Conservation (phyloP, 331 rosid genomes). For the Arachis monticola region DNA sequence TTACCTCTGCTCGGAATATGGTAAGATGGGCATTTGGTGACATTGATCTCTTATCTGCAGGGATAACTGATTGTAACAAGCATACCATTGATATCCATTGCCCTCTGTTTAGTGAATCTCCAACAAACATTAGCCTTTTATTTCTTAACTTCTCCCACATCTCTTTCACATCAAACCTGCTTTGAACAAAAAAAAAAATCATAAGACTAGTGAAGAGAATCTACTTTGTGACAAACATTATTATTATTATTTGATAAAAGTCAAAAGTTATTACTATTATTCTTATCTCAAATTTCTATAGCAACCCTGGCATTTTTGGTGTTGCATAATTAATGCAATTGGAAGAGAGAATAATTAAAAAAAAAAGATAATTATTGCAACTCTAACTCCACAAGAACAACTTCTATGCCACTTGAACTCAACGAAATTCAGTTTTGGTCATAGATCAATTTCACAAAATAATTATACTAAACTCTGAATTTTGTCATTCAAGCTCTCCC, state of each 20-base stretch:
- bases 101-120: constrained; percentile 95
- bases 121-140: constrained; percentile 96
- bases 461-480: constrained; percentile 1
- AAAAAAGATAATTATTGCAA: not conserved
- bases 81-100: constrained; percentile 98
- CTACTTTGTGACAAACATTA: not conserved
- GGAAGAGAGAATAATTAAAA: not conserved
- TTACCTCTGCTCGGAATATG: constrained; percentile 89
- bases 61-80: constrained; percentile 86
- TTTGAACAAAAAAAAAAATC: constrained; percentile 18
- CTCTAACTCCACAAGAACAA: constrained; percentile 2
- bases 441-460: constrained; percentile 21
- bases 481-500: constrained; percentile 12
- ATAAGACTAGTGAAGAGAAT: constrained; percentile 32
- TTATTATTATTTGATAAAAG: not conserved
- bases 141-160: constrained; percentile 95
- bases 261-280: not conserved
- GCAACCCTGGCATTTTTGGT: not conserved
- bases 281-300: not conserved
- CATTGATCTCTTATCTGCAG: constrained; percentile 80
- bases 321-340: not conserved
- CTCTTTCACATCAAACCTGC: constrained; percentile 74
- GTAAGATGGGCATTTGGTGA: constrained; percentile 92
- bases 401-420: constrained; percentile 24
- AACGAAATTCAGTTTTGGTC: constrained; percentile 30